Base-by-base conservation (phyloP, 441 rosid genomes). In the Iberis amara region DNA sequence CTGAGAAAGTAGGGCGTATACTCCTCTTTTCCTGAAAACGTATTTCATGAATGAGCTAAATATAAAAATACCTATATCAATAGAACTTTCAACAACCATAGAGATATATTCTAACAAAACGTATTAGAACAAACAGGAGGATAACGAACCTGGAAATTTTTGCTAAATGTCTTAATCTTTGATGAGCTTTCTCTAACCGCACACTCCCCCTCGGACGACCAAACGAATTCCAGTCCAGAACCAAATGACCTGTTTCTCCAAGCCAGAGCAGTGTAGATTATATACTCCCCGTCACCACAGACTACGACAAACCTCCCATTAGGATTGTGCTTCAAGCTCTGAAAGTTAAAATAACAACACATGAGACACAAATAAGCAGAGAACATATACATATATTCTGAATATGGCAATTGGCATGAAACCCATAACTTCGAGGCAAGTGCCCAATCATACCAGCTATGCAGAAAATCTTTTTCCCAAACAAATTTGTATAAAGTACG, bases 191-290 rank as follows among this genome's bases (percentile, higher is more conserved):
- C 98, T 71, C 90, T 80, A 54, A 81, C 89, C 59, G 96, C 98
- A 76, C 81, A 91, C 72, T 91, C 98, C 46, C 96, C 96, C 37
- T 91, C 98, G 31, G 84, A 75, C 18, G 98, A 91, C 98, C 98
- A 91, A 41, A 72, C 91, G 49, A 88, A 85, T 74, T 91, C 98
- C 72, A 91, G 61, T 11, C 95, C 96, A 26, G 96, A 85, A 55
- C 98, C 96, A 82, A 88, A 91, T 47, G 98, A 91, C 72, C 96
- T 82, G 62, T 91, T 87, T 73, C 98, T 87, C 98, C 98, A 91
- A 14, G 98, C 98, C 72, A 91, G 57, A 68, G 98, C 95, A 3
- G 96, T 91, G 57, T 91, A 91, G 68, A 87, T 87, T 50, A 91
- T 83, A 68, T 81, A 91, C 64, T 91, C 98, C 33, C 98, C 98